Percentiles rank a stretch among this genome's conserved stretches.
These are phyloP conservation scores for Arachnomyces sp. DNA, from an alignment of 2,329 filamentous ascomycete species.

Conservation along the genomic window DNA sequence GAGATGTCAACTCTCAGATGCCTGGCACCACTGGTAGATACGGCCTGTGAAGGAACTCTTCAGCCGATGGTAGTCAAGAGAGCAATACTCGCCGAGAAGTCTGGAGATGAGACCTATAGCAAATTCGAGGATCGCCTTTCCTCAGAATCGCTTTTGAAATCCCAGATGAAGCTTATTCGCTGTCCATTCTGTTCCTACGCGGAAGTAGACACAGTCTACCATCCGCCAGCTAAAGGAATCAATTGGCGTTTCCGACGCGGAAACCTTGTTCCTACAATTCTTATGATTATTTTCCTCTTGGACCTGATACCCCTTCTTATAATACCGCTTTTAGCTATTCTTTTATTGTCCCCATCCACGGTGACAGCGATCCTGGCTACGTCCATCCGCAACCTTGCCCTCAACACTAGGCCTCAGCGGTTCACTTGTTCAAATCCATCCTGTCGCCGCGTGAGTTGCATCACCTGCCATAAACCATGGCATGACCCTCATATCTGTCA, in stretches of 20 bases:
- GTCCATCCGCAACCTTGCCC: constrained; percentile 59
- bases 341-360: constrained; percentile 47
- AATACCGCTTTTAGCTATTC: constrained; percentile 48
- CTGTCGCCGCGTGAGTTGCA: constrained; percentile 66
- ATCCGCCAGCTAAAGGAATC: constrained; percentile 45
- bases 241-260: constrained; percentile 50
- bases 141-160: constrained; percentile 65
- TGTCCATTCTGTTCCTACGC: constrained; percentile 91
- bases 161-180: constrained; percentile 64
- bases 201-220: constrained; percentile 71
- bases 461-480: constrained; percentile 76
- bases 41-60: constrained; percentile 65
- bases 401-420: constrained; percentile 62
- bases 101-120: constrained; percentile 61
- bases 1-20: constrained; percentile 69
- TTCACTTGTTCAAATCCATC: constrained; percentile 66
- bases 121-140: constrained; percentile 73
- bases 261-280: constrained; percentile 47
- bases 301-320: constrained; percentile 37
- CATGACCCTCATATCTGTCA: constrained; percentile 83
- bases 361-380: constrained; percentile 45
- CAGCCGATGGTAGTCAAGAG: constrained; percentile 60
- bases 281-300: constrained; percentile 34
- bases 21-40: constrained; percentile 61
- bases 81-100: constrained; percentile 61